A percentile compares a stretch with the other conserved stretches of the same genome.
These are phyloP conservation scores for Osmozyma mogii DNA, from an alignment of 805 yeast genomes.

Conservation along the genomic window DNA sequence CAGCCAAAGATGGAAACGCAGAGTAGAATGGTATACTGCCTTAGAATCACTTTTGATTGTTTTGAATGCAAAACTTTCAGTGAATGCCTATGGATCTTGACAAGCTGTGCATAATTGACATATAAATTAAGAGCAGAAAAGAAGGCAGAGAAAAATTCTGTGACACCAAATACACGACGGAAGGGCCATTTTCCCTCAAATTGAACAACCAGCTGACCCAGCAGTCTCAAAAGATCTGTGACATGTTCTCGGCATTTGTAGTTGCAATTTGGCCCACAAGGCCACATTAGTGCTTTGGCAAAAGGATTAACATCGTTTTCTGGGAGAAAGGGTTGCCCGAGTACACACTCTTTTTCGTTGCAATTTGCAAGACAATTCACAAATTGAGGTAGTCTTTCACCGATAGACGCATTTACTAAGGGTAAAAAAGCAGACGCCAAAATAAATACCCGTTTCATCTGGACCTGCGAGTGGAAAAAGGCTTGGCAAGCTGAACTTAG, in stretches of 20 bases:
- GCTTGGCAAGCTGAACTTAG: too few species aligned
- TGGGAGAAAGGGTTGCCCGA: too few species aligned
- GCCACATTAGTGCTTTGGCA: too few species aligned
- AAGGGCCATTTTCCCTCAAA: slow-evolving; percentile 41
- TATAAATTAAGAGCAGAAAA: slow-evolving; percentile 31
- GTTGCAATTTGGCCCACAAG: slow-evolving; percentile 28
- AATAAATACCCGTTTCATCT: too few species aligned
- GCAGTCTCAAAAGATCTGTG: slow-evolving; percentile 14
- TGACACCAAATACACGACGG: slow-evolving; percentile 25
- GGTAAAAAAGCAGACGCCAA: too few species aligned
- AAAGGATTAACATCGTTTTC: too few species aligned
- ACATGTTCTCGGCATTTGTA: slow-evolving; percentile 33
- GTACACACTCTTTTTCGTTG: too few species aligned
- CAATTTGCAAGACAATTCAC: too few species aligned
- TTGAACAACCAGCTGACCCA: slow-evolving; percentile 25
- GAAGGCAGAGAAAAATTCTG: slow-evolving; percentile 27
- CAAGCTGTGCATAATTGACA: slow-evolving; percentile 22
- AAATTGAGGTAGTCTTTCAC: too few species aligned
- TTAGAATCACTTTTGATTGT: slow-evolving; percentile 22
- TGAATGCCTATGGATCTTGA: slow-evolving; percentile 21
- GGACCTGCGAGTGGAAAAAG: too few species aligned
- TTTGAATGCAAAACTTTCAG: too few species aligned
- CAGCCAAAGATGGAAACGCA: slow-evolving; percentile 27
- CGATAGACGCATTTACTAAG: too few species aligned
- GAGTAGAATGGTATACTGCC: slow-evolving; percentile 23